phyloP scores from a whole-genome alignment of 257 asterid genomes.

The Verbena officinalis region DNA sequence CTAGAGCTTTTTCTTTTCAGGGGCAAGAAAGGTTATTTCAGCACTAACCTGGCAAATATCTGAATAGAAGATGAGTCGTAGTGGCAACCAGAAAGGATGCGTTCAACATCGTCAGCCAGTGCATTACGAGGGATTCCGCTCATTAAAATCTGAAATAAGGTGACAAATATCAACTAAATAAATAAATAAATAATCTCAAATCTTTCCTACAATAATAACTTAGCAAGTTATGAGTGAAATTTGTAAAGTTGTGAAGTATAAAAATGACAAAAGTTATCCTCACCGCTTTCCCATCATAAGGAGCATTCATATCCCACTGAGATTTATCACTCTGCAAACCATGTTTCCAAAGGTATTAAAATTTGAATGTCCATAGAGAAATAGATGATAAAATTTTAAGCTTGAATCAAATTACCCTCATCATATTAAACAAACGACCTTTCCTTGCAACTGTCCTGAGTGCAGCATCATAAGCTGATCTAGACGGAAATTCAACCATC shows the following conservation, averaged over 20 bases:
- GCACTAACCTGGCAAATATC: conserved; percentile 48
- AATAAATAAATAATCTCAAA: neutral
- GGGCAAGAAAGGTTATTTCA: conserved; percentile 14
- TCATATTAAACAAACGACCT: conserved; percentile 57
- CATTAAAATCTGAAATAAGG: conserved; percentile 55
- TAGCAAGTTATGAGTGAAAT: neutral
- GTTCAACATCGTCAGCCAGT: conserved; percentile 64
- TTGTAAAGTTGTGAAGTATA: neutral
- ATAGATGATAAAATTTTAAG: neutral
- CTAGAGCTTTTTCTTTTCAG: no score
- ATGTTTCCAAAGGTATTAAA: conserved; percentile 23
- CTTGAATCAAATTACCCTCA: conserved; percentile 46
- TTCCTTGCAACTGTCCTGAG: conserved; percentile 46
- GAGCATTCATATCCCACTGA: conserved; percentile 54
- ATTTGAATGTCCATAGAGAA: neutral
- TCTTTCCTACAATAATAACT: neutral
- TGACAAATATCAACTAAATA: neutral
- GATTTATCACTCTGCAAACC: conserved; percentile 55
- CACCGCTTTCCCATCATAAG: conserved; percentile 85
- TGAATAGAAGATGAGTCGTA: conserved; percentile 57
- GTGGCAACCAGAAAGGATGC: conserved; percentile 79
- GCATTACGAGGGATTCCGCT: conserved; percentile 76
- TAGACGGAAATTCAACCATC: conserved; percentile 67
- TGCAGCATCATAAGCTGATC: conserved; percentile 46
- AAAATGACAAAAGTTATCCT: conserved; percentile 35